Evolutionary conservation across 2,329 filamentous ascomycete species (phyloP).

Genomic region (Zalaria obscura): DNA sequence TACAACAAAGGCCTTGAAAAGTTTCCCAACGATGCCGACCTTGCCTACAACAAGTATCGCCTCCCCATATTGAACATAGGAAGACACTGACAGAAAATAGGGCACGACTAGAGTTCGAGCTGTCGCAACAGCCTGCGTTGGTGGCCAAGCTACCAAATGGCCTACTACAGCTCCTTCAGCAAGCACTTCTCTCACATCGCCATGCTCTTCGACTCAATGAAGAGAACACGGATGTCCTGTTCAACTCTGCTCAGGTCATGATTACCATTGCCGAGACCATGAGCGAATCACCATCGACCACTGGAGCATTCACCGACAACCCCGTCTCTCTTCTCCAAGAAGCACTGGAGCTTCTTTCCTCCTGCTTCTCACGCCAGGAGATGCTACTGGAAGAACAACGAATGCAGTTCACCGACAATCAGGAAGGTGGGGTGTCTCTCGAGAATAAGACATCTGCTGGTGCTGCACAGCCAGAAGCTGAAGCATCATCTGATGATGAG

Average conservation of each 20-base stretch:
- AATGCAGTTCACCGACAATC: constrained; percentile 10
- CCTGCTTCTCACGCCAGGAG: constrained; percentile 30
- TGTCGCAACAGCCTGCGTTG: constrained; percentile 52
- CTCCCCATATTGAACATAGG: too few relatives aligned
- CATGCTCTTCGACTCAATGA: constrained; percentile 45
- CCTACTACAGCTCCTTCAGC: constrained; percentile 39
- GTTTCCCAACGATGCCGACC: constrained; percentile 50
- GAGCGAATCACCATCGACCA: constrained; percentile 32
- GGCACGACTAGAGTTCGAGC: constrained; percentile 54
- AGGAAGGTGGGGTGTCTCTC: constrained; percentile 5
- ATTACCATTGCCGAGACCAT: constrained; percentile 50
- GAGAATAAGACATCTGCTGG: constrained; percentile 16
- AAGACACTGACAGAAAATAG: constrained; percentile 21
- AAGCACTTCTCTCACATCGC: constrained; percentile 49
- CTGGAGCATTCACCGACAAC: constrained; percentile 25
- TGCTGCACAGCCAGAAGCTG: constrained; percentile 8
- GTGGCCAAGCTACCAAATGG: constrained; percentile 42
- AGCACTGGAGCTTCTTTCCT: constrained; percentile 44
- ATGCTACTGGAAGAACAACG: constrained; percentile 27
- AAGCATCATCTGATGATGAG: constrained; percentile 14
- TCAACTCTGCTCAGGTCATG: constrained; percentile 59
- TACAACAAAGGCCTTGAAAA: constrained; percentile 50
- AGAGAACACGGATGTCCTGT: constrained; percentile 52
- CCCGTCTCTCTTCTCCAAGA: constrained; percentile 41
- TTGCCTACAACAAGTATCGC: constrained; percentile 57